Evolutionary conservation across 225 moss, liverwort and hornwort genomes (phyloP).

Genomic region (Sphagnum contortum): DNA sequence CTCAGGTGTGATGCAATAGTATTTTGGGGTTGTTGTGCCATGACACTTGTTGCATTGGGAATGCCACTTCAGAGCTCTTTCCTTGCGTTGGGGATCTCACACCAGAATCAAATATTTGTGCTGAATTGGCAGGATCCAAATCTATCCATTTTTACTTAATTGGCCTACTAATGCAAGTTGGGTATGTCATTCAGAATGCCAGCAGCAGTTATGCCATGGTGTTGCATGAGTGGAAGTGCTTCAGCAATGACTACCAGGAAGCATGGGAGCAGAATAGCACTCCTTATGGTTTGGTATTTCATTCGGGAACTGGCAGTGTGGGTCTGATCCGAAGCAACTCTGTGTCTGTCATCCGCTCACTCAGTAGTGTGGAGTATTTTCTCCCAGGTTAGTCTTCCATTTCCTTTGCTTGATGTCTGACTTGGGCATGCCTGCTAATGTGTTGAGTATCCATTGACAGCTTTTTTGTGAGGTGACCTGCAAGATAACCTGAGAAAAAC

Average conservation of each 20-base stretch:
- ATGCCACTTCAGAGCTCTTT: too few species aligned
- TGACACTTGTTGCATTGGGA: too few species aligned
- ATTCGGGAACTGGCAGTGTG: constrained; percentile 49
- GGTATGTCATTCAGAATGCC: constrained; percentile 35
- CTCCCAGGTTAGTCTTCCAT: constrained; percentile 34
- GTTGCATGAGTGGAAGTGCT: constrained; percentile 82
- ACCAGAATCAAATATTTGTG: too few species aligned
- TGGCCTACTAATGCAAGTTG: not conserved
- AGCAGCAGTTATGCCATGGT: constrained; percentile 42
- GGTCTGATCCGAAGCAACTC: constrained; percentile 84
- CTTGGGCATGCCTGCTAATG: too few species aligned
- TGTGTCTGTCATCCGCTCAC: constrained; percentile 61
- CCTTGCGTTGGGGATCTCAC: too few species aligned
- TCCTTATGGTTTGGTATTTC: constrained; percentile 58
- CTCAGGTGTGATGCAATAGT: constrained; percentile 28
- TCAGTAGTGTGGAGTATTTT: constrained; percentile 67
- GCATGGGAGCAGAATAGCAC: constrained; percentile 58
- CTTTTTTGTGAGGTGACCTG: too few species aligned
- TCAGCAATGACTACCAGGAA: constrained; percentile 53
- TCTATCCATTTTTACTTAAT: too few species aligned
- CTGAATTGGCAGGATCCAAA: too few species aligned
- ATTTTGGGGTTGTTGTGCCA: too few species aligned
- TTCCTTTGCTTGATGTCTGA: not conserved
- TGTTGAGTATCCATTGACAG: too few species aligned
- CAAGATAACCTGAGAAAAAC: not conserved